phyloP scores from a whole-genome alignment of 306 rosid genomes.

The Begonia fuchsioides region DNA sequence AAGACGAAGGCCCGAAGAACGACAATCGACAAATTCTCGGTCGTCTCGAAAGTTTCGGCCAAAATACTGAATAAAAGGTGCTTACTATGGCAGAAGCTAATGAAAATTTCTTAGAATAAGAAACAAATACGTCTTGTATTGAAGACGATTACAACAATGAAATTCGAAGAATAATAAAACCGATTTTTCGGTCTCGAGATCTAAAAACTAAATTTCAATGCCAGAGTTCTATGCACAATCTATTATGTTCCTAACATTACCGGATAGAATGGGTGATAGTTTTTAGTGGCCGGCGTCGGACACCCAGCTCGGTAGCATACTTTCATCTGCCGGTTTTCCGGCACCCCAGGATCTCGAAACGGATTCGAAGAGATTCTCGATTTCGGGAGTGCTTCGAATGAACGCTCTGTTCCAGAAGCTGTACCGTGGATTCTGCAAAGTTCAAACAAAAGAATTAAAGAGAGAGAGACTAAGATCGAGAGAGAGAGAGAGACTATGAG shows the following conservation, averaged over 20 bases:
- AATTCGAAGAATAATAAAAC: no score
- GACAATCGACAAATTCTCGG: constrained; percentile 20
- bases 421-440: constrained; percentile 81
- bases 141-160: neutral
- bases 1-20: constrained; percentile 24
- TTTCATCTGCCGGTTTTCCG: constrained; percentile 83
- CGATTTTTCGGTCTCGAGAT: neutral
- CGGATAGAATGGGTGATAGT: neutral
- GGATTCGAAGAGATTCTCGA: constrained; percentile 88
- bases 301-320: constrained; percentile 84
- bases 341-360: constrained; percentile 98
- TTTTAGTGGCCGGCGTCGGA: constrained; percentile 34
- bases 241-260: neutral
- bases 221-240: neutral
- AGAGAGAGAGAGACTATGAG: neutral
- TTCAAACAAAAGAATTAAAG: neutral
- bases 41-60: constrained; percentile 14
- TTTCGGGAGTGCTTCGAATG: constrained; percentile 95
- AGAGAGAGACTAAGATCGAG: neutral
- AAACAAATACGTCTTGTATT: neutral
- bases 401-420: constrained; percentile 83
- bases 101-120: constrained; percentile 5
- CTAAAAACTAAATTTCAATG: neutral
- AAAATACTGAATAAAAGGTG: constrained; percentile 7
- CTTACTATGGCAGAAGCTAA: no score